Evolutionary conservation across 2,329 filamentous ascomycete genomes (phyloP).

Genomic region (Septoria linicola): DNA sequence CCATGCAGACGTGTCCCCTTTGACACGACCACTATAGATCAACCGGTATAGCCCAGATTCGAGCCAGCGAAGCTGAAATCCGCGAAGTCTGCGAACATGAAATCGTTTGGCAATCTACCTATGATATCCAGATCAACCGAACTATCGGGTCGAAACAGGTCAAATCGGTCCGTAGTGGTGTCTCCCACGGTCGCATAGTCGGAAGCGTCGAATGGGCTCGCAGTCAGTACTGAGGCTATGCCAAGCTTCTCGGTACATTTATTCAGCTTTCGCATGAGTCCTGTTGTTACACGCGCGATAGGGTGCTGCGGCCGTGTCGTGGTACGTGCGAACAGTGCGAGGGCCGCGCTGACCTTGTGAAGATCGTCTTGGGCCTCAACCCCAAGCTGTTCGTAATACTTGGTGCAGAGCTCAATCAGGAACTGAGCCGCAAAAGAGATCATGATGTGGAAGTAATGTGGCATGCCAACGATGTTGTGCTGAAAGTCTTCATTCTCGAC

Average conservation of each 20-base stretch:
- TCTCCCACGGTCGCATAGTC: slow-evolving; percentile 4
- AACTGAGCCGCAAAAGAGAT: slow-evolving; percentile 56
- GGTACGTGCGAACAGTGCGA: slow-evolving; percentile 20
- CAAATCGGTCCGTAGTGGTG: neutral
- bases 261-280: slow-evolving; percentile 20
- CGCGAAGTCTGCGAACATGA: slow-evolving; percentile 15
- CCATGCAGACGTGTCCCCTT: too few species aligned
- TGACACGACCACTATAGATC: too few species aligned
- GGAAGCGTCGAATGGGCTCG: slow-evolving; percentile 24
- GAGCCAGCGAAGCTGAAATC: slow-evolving; percentile 16
- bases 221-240: slow-evolving; percentile 17
- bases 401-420: slow-evolving; percentile 50
- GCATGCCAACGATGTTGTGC: slow-evolving; percentile 46
- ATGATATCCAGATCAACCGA: neutral
- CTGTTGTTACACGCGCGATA: slow-evolving; percentile 19
- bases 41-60: slow-evolving; percentile 7
- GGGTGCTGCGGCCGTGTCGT: slow-evolving; percentile 17
- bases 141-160: neutral
- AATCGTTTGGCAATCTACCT: slow-evolving; percentile 15
- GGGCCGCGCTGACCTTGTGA: slow-evolving; percentile 15
- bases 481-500: slow-evolving; percentile 47
- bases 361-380: slow-evolving; percentile 22
- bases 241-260: slow-evolving; percentile 20
- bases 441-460: slow-evolving; percentile 55
- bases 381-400: slow-evolving; percentile 37